Evolutionary conservation across 305 asterid species (phyloP), one percentile per base, ranked within the genome.

Genomic region (Fraxinus albicans): DNA sequence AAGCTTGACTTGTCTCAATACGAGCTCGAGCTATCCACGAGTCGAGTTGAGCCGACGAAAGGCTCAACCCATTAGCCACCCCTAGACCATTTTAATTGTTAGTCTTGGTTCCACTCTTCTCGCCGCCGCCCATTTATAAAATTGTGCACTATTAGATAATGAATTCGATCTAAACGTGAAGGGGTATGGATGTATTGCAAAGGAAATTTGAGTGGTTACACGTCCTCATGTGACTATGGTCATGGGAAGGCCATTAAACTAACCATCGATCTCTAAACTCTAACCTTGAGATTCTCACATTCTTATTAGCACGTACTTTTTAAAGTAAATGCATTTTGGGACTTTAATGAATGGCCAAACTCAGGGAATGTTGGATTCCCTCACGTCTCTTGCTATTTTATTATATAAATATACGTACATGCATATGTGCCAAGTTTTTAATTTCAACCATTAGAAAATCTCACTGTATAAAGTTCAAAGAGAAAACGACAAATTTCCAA

Each of bases 361-460:
- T 83, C 86, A 83, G 87, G 65, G 90, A 86, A 89, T 87, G 90
- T 88, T 86, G 87, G 90, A 85, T 89, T 87, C 89, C 86, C 81
- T 84, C 77, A 27, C 7, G 74, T 67, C 4, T 77, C 82, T 80
- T 74, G 44, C 42, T 33, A n/a, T 55, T 70, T 75, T 36, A 67
- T 27, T 9, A 67, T 4, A 27, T 4, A 27, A 9, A 12, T 67
- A 8, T 29, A 67, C 33, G 9, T 67, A 25, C 73, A 27, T 65
- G 34, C 34, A 65, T 65, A 9, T 25, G 73, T 65, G 73, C 34
- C 34, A 23, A 60, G 13, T 9, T 17, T 2, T 50, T 21, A 42
- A 55, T 21, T 80, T 60, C 33, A 67, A 4, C 36, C n/a, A 81
- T 23, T 38, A 31, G 67, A 33, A 72, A 63, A 74, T 81, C 72